Evolutionary conservation across 2,329 filamentous ascomycete genomes (phyloP).

Genomic region (Exophiala sp.): DNA sequence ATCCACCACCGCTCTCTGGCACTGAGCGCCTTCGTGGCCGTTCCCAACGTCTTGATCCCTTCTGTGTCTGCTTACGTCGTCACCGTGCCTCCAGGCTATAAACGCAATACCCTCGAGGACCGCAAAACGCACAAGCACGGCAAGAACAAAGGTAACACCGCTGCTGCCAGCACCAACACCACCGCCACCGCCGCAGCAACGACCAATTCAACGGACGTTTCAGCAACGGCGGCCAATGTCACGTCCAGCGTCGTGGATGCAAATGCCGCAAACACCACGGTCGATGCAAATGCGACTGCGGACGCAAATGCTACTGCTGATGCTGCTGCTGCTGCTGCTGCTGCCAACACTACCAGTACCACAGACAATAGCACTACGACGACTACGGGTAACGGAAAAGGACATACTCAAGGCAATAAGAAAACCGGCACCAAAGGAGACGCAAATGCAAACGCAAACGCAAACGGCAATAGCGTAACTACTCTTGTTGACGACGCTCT

Average conservation of each 20-base stretch:
- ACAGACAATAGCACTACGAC: neutral
- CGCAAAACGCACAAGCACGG: conserved; percentile 5
- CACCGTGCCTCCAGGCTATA: conserved; percentile 1
- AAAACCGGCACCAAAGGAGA: neutral
- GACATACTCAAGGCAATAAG: neutral
- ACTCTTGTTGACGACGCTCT: conserved; percentile 7
- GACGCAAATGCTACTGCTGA: conserved; percentile 1
- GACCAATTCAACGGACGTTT: neutral
- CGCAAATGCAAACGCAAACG: neutral
- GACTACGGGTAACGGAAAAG: neutral
- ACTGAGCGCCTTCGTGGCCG: conserved; percentile 5
- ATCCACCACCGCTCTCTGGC: conserved; percentile 8
- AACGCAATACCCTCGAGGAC: conserved; percentile 2
- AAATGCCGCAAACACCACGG: neutral
- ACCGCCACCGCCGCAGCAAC: neutral
- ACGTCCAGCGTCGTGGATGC: neutral
- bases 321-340: conserved; percentile 4
- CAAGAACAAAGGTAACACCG: neutral
- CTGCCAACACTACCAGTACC: neutral
- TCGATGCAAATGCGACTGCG: neutral
- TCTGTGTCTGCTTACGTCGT: conserved; percentile 12
- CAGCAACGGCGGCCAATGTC: neutral
- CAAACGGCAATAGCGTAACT: neutral
- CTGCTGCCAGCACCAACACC: neutral
- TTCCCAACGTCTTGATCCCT: conserved; percentile 5